These are phyloP conservation scores for Dendrostoma leiphaemia DNA, from an alignment of 2,329 filamentous ascomycete genomes.

Conservation along the genomic window DNA sequence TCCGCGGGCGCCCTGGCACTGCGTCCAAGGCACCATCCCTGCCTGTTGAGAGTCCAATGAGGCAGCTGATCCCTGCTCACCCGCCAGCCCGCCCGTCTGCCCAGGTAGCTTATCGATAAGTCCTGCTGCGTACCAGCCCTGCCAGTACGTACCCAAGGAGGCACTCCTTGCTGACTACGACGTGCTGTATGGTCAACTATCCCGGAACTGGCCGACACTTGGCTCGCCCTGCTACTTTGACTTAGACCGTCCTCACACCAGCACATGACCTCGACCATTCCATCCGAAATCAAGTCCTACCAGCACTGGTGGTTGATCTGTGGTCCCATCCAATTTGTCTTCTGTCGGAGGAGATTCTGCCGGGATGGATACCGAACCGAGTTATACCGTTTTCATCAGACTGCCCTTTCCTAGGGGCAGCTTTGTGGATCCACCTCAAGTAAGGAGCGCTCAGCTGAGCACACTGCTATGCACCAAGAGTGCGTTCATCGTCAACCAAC, in stretches of 20 bases:
- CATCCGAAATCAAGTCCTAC: background rate
- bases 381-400: slow-evolving; percentile 77
- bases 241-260: slow-evolving; percentile 4
- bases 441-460: slow-evolving; percentile 38
- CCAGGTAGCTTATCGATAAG: slow-evolving; percentile 6
- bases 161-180: background rate
- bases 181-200: background rate
- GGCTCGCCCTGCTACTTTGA: background rate
- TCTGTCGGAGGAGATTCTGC: background rate
- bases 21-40: slow-evolving; percentile 4
- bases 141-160: background rate
- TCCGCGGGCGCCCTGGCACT: slow-evolving; percentile 1
- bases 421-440: slow-evolving; percentile 87
- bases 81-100: too few relatives aligned
- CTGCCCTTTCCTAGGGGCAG: slow-evolving; percentile 84
- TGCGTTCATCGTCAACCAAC: background rate
- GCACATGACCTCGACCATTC: background rate
- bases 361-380: slow-evolving; percentile 43
- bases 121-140: too few relatives aligned
- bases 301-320: background rate
- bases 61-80: slow-evolving; percentile 7
- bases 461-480: background rate
- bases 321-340: background rate
- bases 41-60: background rate
- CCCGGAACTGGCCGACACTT: background rate